phyloP scores from a whole-genome alignment of 148 eudicot species.

The Persicaria maculosa region DNA sequence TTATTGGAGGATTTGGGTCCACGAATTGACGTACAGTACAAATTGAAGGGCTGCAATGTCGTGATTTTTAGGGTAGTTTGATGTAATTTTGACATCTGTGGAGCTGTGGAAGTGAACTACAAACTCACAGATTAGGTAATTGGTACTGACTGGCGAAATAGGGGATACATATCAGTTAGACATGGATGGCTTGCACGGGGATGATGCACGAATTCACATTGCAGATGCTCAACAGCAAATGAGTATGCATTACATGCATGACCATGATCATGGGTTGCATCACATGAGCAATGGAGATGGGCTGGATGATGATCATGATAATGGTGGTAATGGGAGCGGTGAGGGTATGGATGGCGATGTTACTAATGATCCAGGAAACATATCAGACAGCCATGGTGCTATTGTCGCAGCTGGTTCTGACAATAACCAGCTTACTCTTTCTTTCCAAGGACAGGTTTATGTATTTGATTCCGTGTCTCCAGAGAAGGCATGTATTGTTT shows the following conservation, averaged over 20 bases:
- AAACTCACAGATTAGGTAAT: neutral
- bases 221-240: slow-evolving; percentile 34
- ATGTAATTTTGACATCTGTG: neutral
- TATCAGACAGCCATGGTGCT: slow-evolving; percentile 37
- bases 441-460: slow-evolving; percentile 77
- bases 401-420: slow-evolving; percentile 32
- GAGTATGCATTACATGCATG: slow-evolving; percentile 49
- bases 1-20: no score
- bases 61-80: neutral
- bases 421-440: slow-evolving; percentile 68
- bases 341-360: slow-evolving; percentile 54
- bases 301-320: slow-evolving; percentile 51
- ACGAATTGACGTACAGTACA: neutral
- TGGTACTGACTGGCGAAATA: neutral
- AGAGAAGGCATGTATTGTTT: slow-evolving; percentile 44
- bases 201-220: slow-evolving; percentile 29
- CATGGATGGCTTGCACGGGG: slow-evolving; percentile 45
- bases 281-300: slow-evolving; percentile 54
- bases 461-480: slow-evolving; percentile 77
- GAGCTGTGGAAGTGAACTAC: slow-evolving; percentile 4
- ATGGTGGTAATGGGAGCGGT: slow-evolving; percentile 27
- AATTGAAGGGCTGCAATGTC: neutral
- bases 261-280: slow-evolving; percentile 45
- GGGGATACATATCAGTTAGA: neutral
- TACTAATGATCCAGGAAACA: slow-evolving; percentile 36